phyloP scores from a whole-genome alignment of 176 grass and related monocot species.

The Triticum aestivum region IWGSC_CS_RefSeq_v2.1 NC_057806.1:638699613-638700112 shows the following conservation, averaged over 20 bases:
- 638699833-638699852: background rate
- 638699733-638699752: background rate
- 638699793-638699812: background rate
- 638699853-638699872: background rate
- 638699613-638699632: background rate
- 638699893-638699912: background rate
- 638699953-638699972: background rate
- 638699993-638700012: background rate
- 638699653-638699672: background rate
- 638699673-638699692: background rate
- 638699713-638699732: background rate
- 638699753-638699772: background rate
- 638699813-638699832: background rate
- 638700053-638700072: background rate
- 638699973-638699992: conserved; percentile 1
- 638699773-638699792: background rate
- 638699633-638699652: background rate
- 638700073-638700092: background rate
- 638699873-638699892: background rate
- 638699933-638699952: background rate
- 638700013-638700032: background rate
- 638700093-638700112: conserved; percentile 13
- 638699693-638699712: background rate
- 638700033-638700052: background rate
- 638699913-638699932: background rate